A percentile compares a stretch with the other conserved stretches of the same genome.
Evolutionary conservation across 352 stramenopile genomes (phyloP).

Genomic region (Globisporangium irregulare): DNA sequence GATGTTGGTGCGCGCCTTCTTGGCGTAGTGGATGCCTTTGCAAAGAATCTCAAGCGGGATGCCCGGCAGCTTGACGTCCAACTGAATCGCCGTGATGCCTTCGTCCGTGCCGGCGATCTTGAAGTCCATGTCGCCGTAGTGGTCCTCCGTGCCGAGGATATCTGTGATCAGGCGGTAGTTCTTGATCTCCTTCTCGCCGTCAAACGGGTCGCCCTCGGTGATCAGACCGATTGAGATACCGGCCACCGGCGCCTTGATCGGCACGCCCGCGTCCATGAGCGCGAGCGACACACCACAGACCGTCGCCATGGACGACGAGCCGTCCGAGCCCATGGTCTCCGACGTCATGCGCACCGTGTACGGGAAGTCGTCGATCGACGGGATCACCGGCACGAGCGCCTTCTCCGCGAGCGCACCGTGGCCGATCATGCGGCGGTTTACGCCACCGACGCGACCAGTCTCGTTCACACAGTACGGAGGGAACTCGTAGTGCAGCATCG

Average conservation of each 20-base stretch:
- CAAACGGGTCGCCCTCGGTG: slow-evolving; percentile 66
- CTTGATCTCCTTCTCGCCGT: slow-evolving; percentile 58
- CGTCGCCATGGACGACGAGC: slow-evolving; percentile 95
- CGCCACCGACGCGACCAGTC: slow-evolving; percentile 81
- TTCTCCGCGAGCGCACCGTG: slow-evolving; percentile 97
- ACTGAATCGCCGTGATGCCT: slow-evolving; percentile 94
- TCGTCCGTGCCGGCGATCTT: slow-evolving; percentile 92
- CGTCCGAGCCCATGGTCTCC: slow-evolving; percentile 95
- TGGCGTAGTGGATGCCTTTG: slow-evolving; percentile 84
- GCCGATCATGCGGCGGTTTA: slow-evolving; percentile 93
- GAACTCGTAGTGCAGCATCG: slow-evolving; percentile 99
- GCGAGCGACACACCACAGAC: slow-evolving; percentile 96
- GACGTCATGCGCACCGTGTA: slow-evolving; percentile 97
- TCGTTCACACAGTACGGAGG: slow-evolving; percentile 97
- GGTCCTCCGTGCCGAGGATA: slow-evolving; percentile 97
- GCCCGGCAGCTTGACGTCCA: slow-evolving; percentile 95
- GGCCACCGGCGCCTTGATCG: slow-evolving; percentile 90
- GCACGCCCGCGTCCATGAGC: slow-evolving; percentile 97
- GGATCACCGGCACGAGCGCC: slow-evolving; percentile 91
- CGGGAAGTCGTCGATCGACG: slow-evolving; percentile 90
- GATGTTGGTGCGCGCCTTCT: slow-evolving; percentile 74
- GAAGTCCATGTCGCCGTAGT: slow-evolving; percentile 99
- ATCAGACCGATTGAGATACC: slow-evolving; percentile 95
- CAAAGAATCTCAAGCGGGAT: slow-evolving; percentile 83
- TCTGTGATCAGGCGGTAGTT: slow-evolving; percentile 94